These are phyloP conservation scores for Apiotrichum porosum DNA, from an alignment of 1,284 basidiomycete genomes.

Conservation along the genomic window DNA sequence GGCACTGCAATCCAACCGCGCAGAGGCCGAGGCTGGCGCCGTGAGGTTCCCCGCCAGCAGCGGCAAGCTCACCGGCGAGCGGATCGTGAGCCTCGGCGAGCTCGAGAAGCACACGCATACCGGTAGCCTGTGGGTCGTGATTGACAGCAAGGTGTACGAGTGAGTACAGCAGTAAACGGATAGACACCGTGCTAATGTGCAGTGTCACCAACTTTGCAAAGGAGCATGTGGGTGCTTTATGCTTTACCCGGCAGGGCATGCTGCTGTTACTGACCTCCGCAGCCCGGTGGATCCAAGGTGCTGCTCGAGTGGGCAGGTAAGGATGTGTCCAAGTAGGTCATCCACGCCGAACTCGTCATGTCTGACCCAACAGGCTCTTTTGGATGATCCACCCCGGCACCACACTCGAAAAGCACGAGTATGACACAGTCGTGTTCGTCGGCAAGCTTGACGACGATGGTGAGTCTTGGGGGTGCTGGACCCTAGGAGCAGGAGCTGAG, in stretches of 20 bases:
- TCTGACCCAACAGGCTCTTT: constrained; percentile 17
- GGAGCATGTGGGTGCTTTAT: constrained; percentile 18
- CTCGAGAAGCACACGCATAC: constrained; percentile 25
- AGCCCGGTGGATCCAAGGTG: constrained; percentile 36
- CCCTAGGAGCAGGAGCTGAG: neutral
- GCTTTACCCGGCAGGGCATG: too few relatives aligned
- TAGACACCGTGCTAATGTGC: constrained; percentile 8
- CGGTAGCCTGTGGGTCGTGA: constrained; percentile 31
- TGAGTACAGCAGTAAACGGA: constrained; percentile 14
- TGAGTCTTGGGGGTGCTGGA: too few relatives aligned
- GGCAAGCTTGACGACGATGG: constrained; percentile 24
- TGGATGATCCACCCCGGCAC: constrained; percentile 22
- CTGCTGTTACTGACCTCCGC: too few relatives aligned
- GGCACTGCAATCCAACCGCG: too few relatives aligned
- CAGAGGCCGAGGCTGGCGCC: constrained; percentile 1
- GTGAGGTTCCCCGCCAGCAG: neutral
- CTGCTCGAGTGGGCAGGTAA: constrained; percentile 32
- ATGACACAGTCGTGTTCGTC: constrained; percentile 12
- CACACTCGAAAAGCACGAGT: constrained; percentile 26
- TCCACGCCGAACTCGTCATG: neutral
- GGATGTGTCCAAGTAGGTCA: constrained; percentile 26
- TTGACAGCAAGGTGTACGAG: constrained; percentile 38
- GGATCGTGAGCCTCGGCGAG: constrained; percentile 16
- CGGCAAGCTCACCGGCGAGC: constrained; percentile 1
- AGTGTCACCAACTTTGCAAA: constrained; percentile 30